Percentiles rank a stretch among this genome's conserved stretches.
phyloP scores from a whole-genome alignment of 73 alveolate species.

The Paramecium sonneborni region DNA sequence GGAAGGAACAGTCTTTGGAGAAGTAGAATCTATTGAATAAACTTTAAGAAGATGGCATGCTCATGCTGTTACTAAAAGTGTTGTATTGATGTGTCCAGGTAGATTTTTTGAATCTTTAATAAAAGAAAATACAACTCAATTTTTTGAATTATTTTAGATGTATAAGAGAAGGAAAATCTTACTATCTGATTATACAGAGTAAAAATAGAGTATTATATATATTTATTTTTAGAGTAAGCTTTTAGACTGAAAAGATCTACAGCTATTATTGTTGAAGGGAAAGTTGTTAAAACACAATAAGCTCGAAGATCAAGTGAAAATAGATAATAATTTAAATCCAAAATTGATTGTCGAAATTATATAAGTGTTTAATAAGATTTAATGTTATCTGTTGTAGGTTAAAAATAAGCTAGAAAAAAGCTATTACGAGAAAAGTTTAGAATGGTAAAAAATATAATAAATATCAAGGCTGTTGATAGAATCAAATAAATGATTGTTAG shows the following conservation, averaged over 20 bases:
- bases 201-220: neutral
- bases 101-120: neutral
- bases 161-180: slow-evolving; percentile 13
- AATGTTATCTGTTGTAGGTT: neutral
- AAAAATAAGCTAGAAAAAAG: neutral
- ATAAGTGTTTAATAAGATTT: neutral
- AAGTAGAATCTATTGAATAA: slow-evolving; percentile 57
- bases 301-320: neutral
- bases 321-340: neutral
- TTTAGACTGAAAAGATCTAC: neutral
- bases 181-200: neutral
- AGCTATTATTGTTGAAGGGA: neutral
- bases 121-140: neutral
- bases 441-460: neutral
- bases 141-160: neutral
- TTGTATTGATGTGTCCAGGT: slow-evolving; percentile 2
- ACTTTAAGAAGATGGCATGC: slow-evolving; percentile 53
- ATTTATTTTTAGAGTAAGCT: neutral
- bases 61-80: neutral
- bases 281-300: neutral
- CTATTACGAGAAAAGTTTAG: neutral
- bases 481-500: neutral
- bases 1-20: slow-evolving; percentile 69
- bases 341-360: slow-evolving; percentile 18
- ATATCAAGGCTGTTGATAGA: slow-evolving; percentile 14